These are phyloP conservation scores for Narthecium ossifragum DNA, from an alignment of 106 monocot genomes.

Conservation along the genomic window DNA sequence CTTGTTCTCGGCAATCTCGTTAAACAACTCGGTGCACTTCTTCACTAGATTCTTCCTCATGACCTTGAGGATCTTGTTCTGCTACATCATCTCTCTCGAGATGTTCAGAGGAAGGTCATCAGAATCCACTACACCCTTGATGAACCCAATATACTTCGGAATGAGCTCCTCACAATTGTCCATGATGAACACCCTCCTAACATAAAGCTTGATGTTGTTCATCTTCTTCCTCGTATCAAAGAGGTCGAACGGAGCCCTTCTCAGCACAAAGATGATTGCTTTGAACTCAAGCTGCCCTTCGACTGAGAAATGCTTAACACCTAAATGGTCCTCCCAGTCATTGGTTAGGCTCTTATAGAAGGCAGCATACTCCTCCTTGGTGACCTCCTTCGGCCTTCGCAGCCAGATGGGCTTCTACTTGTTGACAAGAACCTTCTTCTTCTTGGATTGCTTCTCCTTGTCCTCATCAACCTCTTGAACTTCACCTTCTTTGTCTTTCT, in stretches of 20 bases:
- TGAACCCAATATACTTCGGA: constrained; percentile 27
- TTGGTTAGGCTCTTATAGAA: constrained; percentile 84
- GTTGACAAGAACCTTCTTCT: constrained; percentile 74
- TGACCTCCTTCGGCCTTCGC: constrained; percentile 82
- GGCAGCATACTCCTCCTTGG: constrained; percentile 76
- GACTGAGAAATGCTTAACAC: constrained; percentile 11
- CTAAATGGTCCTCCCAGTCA: constrained; percentile 54
- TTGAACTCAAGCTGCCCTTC: constrained; percentile 77
- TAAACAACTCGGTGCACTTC: constrained; percentile 74
- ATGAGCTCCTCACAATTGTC: constrained; percentile 83
- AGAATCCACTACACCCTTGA: constrained; percentile 11
- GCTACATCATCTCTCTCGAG: constrained; percentile 43
- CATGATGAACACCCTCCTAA: constrained; percentile 77
- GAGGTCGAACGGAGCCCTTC: constrained; percentile 44
- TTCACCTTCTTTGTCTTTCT: constrained; percentile 79
- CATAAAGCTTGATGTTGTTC: constrained; percentile 76
- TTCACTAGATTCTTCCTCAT: constrained; percentile 80
- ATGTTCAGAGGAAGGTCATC: constrained; percentile 17
- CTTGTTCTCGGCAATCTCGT: constrained; percentile 84
- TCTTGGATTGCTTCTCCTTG: constrained; percentile 83
- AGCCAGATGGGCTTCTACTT: constrained; percentile 88
- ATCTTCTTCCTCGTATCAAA: constrained; percentile 8
- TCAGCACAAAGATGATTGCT: constrained; percentile 66
- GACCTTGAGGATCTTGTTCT: constrained; percentile 81
- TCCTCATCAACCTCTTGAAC: constrained; percentile 75